A percentile compares a stretch with the other conserved stretches of the same genome.
Conservation (phyloP, 495 filamentous ascomycete genomes). For the Neurospora sp. region DNA sequence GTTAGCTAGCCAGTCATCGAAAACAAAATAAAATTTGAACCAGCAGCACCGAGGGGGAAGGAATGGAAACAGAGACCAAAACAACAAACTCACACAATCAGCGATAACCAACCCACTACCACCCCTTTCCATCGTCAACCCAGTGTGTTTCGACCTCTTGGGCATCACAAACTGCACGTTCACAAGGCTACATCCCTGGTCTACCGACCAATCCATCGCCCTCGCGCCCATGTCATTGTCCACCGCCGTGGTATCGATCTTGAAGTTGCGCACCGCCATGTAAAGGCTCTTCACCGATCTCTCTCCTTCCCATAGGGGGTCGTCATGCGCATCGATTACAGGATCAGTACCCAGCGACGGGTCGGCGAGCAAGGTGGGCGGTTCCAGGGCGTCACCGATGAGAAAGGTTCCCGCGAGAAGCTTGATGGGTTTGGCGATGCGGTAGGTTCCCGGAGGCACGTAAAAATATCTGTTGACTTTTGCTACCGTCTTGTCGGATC, state of each 20-base stretch:
- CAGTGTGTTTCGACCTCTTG: slow-evolving; percentile 30
- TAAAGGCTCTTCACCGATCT: neutral
- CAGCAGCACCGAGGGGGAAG: neutral
- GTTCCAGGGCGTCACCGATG: neutral
- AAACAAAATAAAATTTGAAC: neutral
- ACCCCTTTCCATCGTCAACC: slow-evolving; percentile 27
- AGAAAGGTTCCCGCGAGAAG: neutral
- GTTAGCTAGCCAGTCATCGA: neutral
- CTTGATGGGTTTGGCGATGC: neutral
- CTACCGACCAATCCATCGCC: neutral
- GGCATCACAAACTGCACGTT: slow-evolving; percentile 24
- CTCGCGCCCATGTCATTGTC: neutral
- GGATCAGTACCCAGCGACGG: neutral
- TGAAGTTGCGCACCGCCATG: neutral
- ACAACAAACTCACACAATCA: slow-evolving; percentile 29
- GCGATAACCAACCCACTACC: slow-evolving; percentile 36
- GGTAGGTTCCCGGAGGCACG: neutral
- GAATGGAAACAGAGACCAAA: neutral
- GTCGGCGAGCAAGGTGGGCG: neutral
- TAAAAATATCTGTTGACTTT: neutral
- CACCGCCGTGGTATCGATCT: neutral
- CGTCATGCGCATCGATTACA: neutral
- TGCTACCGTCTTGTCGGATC: neutral
- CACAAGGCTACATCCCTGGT: neutral
- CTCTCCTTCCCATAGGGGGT: neutral